Base-by-base conservation (phyloP, 2,329 filamentous ascomycete species). In the Dendrostoma leiphaemia region DNA sequence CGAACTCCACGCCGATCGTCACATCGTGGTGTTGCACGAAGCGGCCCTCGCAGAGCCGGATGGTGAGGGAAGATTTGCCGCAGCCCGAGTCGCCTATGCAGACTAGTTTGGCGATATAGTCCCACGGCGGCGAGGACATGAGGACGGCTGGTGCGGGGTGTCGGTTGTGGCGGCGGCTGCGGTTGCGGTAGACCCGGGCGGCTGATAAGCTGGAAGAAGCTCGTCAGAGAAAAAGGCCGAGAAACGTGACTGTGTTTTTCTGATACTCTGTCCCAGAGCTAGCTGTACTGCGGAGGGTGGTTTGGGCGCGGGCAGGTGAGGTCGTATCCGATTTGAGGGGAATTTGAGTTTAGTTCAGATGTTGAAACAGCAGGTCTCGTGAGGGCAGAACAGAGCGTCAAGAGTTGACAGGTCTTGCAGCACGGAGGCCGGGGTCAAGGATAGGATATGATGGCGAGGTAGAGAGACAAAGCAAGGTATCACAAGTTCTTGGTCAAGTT, bases 31-130 rank as follows among this genome's bases (percentile, higher is more conserved):
- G 89, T 51, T 89, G 84, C 52, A 90, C 91, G 79, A 97, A 97
- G 70, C 93, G 90, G 65, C 92, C 92, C 80, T 97, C 93, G 77
- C 93, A 97, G 60, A 97, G 89, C 60, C 93, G 90, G 69, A 97
- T 92, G 53, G 92, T 96, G 63, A 97, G 84, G 73, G 90, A 84
- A 59, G 91, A 96, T 79, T 99, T 99, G 67, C 94, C 94, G 69
- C 91, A 96, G 69, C 92, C 94, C 43, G 89, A 94, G 77, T 97
- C 94, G 71, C 94, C 94, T 67, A 99, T 91, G 76, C 91, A 96
- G 68, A 97, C 93, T 65, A 99, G 90, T 75, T 99, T 99, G 72
- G 93, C 92, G 69, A 97, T 99, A 78, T 95, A 97, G 77, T 97
- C 91, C 93, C 93, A 97, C 72, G 91, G 88, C 66, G 86, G 82